Evolutionary conservation across 208 protist genomes (phyloP), one percentile per base, ranked within the genome.

Genomic region (Phytomonas francai): DNA sequence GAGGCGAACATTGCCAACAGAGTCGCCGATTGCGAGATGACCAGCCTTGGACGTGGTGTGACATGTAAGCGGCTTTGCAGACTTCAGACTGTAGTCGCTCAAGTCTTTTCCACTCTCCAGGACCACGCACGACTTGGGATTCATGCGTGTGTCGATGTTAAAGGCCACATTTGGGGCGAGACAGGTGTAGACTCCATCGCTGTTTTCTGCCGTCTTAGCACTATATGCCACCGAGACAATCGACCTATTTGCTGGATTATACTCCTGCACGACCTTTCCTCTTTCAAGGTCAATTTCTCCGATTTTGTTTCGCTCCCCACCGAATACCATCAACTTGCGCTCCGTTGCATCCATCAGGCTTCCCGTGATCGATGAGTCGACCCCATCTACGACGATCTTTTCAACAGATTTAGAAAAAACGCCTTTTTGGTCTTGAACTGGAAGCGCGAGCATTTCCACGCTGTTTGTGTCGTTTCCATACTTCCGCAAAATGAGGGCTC

Each of bases 131-230:
- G 60, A 62, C 34, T 73, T 65, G n/a, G 81, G 79, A 65, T 85
- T 62, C 64, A 90, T 76, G 49, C 85, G 81, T n/a, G 77, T 73
- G 70, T 90, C 85, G 61, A 87, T 76, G 65, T 87, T 87, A 65
- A 90, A 87, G 65, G 79, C 81, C 57, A 79, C 79, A 45, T 82
- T 81, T 65, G 69, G 57, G 42, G 70, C 36, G 0, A 87, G 75
- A 59, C 81, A 87, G 14, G 85, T 87, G 63, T 80, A 85, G 32
- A 90, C 72, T 28, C 54, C 36, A 3, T 78, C 72, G 8, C 63
- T 70, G 25, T 68, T 72, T 16, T 67, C 67, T 14, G 85, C 72
- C 11, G 76, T 75, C 65, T 90, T 74, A 36, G 77, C 73, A 25
- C 76, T 62, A 66, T 90, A 87, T 28, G 79, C 64, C 6, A 90